phyloP scores from a whole-genome alignment of 371 early-diverging fungal species.

The Thermomucor indicae-seudaticae region DNA sequence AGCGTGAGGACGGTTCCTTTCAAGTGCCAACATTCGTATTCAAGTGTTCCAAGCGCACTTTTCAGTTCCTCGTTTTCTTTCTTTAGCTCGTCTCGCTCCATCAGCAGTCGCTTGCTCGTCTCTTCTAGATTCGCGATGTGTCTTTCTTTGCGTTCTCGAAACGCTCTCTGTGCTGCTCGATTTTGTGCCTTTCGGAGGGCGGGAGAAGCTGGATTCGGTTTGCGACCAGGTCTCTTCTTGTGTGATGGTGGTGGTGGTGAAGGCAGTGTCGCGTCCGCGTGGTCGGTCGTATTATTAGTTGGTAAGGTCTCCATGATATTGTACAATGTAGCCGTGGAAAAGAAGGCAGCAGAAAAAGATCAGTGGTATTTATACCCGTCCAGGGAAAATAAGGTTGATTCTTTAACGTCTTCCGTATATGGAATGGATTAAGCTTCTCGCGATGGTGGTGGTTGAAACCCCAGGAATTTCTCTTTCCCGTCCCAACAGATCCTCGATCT shows the following conservation, averaged over 20 bases:
- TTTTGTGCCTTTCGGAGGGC: constrained; percentile 70
- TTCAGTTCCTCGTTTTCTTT: constrained; percentile 40
- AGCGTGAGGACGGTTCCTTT: constrained; percentile 37
- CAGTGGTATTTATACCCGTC: too few relatives aligned
- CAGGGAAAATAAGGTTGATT: too few relatives aligned
- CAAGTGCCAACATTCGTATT: constrained; percentile 46
- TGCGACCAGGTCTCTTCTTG: constrained; percentile 70
- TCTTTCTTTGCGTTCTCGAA: constrained; percentile 67
- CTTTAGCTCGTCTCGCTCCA: constrained; percentile 31
- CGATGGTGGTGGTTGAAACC: too few relatives aligned
- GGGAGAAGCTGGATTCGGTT: constrained; percentile 61
- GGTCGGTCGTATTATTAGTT: too few relatives aligned
- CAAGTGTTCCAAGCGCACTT: constrained; percentile 32
- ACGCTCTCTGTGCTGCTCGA: constrained; percentile 71
- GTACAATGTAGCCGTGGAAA: too few relatives aligned
- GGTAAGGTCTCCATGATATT: too few relatives aligned
- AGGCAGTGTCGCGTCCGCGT: too few relatives aligned
- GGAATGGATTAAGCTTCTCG: too few relatives aligned
- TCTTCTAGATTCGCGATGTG: constrained; percentile 58
- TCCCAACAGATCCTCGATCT: too few relatives aligned
- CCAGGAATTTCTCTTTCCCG: too few relatives aligned
- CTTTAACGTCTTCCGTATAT: too few relatives aligned
- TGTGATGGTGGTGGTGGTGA: background rate
- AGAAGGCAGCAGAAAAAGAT: too few relatives aligned
- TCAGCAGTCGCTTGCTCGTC: constrained; percentile 49